Conservation (phyloP, 1,139 yeast species). For the Debaryomyces sp. region DNA sequence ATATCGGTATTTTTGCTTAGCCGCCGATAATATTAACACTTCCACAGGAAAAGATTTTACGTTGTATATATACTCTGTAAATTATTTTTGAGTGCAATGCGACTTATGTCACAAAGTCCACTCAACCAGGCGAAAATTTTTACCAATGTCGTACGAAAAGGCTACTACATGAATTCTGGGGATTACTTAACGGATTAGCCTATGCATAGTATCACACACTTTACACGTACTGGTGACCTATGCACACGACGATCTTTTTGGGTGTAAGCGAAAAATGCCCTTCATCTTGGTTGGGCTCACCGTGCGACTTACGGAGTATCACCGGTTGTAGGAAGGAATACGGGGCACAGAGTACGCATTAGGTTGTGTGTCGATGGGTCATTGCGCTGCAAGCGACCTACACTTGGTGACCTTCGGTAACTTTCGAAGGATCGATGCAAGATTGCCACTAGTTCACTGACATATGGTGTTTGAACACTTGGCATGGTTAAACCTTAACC, state of each 20-base stretch:
- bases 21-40: neutral
- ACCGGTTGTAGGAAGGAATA: neutral
- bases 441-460: neutral
- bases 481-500: neutral
- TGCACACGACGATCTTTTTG: neutral
- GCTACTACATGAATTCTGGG: neutral
- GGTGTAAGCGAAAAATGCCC: neutral
- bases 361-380: neutral
- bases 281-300: neutral
- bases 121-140: constrained; percentile 2
- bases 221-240: neutral
- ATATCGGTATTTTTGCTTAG: neutral
- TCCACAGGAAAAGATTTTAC: constrained; percentile 2
- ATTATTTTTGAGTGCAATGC: constrained; percentile 3
- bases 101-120: constrained; percentile 4
- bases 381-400: neutral
- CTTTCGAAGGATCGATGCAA: neutral
- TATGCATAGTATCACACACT: neutral
- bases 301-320: neutral
- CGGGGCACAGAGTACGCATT: neutral
- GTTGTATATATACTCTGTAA: neutral
- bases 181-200: neutral
- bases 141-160: neutral
- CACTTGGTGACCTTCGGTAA: neutral
- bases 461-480: neutral